phyloP scores from a whole-genome alignment of 345 rosid species.

The Aethionema arabicum region DNA sequence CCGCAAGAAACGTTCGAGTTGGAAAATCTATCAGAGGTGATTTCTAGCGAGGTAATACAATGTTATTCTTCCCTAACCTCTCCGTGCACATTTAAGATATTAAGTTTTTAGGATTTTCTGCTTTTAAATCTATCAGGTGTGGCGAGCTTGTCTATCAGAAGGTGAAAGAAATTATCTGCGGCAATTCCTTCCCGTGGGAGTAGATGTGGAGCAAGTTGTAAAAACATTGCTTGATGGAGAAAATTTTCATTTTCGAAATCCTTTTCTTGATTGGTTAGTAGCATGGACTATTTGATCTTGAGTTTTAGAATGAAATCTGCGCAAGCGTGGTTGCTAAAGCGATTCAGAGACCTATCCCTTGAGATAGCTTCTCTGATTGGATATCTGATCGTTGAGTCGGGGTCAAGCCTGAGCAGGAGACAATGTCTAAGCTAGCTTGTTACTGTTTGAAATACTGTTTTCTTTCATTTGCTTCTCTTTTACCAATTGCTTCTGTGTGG shows the following conservation, averaged over 20 bases:
- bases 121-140: constrained; percentile 47
- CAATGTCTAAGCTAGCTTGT: too few relatives aligned
- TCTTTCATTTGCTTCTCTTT: too few relatives aligned
- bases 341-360: constrained; percentile 5
- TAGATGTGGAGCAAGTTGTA: constrained; percentile 57
- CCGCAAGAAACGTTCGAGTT: constrained; percentile 72
- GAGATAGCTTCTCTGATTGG: neutral
- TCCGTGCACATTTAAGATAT: constrained; percentile 23
- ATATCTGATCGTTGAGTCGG: neutral
- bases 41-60: constrained; percentile 67
- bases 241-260: constrained; percentile 84
- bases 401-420: neutral
- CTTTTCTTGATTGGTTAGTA: constrained; percentile 72
- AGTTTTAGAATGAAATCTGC: constrained; percentile 11
- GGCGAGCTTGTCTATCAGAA: constrained; percentile 70
- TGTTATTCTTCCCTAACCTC: neutral
- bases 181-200: constrained; percentile 81
- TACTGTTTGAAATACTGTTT: too few relatives aligned
- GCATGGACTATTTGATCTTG: constrained; percentile 8
- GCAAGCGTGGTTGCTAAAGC: constrained; percentile 3
- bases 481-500: too few relatives aligned
- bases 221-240: constrained; percentile 66
- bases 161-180: constrained; percentile 60
- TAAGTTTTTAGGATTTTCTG: constrained; percentile 1
- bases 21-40: constrained; percentile 62